These are phyloP conservation scores for Fusarium robinianum DNA, from an alignment of 2,329 filamentous ascomycete genomes.

Conservation along the genomic window DNA sequence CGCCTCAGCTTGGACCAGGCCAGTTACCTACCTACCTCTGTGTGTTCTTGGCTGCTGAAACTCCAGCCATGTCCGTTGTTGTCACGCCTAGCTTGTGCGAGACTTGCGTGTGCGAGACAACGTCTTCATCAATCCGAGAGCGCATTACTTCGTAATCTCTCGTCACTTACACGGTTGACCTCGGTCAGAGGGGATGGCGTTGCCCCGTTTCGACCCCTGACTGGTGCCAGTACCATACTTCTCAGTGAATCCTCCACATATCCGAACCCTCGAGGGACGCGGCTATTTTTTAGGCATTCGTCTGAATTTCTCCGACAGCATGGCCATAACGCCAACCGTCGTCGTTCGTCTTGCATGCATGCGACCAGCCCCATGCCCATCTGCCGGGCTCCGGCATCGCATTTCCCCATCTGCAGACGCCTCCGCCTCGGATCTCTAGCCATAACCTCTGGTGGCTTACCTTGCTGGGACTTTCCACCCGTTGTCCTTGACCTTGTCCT, in stretches of 20 bases:
- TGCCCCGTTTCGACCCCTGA: constrained; percentile 25
- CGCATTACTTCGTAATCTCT: constrained; percentile 8
- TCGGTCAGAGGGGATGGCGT: constrained; percentile 22
- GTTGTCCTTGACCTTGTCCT: constrained; percentile 19
- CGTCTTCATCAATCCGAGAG: constrained; percentile 11
- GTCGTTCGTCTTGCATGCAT: constrained; percentile 30
- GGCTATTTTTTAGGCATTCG: neutral
- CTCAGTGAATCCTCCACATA: too few species aligned
- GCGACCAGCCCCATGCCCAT: constrained; percentile 23
- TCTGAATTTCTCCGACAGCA: constrained; percentile 2
- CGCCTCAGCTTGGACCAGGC: constrained; percentile 13
- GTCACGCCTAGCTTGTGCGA: constrained; percentile 9
- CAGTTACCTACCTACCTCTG: constrained; percentile 16
- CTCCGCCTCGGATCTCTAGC: constrained; percentile 31
- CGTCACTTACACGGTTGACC: constrained; percentile 18
- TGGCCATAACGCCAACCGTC: constrained; percentile 20
- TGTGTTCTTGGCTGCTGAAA: constrained; percentile 24
- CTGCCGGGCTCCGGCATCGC: constrained; percentile 34
- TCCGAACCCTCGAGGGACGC: too few species aligned
- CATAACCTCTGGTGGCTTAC: constrained; percentile 13
- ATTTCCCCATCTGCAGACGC: constrained; percentile 33
- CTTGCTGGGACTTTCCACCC: constrained; percentile 14
- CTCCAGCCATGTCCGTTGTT: constrained; percentile 17
- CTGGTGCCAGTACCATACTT: too few species aligned
- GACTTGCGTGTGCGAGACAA: constrained; percentile 12